Evolutionary conservation across 1,284 basidiomycete genomes (phyloP).

Genomic region (Cryptococcus deneoformans): DNA sequence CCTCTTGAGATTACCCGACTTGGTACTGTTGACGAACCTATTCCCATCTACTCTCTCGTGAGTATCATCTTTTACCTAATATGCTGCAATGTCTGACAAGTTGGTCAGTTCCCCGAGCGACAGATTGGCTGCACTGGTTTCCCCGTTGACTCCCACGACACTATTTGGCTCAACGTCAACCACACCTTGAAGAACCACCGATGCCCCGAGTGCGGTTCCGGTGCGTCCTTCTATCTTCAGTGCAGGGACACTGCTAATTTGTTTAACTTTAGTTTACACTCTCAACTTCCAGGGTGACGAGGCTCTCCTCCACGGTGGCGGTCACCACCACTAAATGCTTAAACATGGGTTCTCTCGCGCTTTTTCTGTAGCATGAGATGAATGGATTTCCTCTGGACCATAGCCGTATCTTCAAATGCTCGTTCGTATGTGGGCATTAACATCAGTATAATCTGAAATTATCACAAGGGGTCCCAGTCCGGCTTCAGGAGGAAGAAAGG

Average conservation of each 20-base stretch:
- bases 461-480: too few relatives aligned
- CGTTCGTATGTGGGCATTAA: too few relatives aligned
- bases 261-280: constrained; percentile 32
- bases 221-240: constrained; percentile 15
- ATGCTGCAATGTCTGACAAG: not conserved
- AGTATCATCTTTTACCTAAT: constrained; percentile 44
- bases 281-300: constrained; percentile 50
- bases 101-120: constrained; percentile 66
- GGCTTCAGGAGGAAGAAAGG: too few relatives aligned
- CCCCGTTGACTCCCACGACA: constrained; percentile 88
- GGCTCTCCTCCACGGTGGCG: constrained; percentile 34
- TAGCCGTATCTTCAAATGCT: too few relatives aligned
- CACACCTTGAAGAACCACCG: constrained; percentile 63
- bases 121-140: constrained; percentile 87
- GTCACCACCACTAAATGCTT: constrained; percentile 7
- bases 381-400: too few relatives aligned
- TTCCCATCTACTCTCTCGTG: constrained; percentile 84
- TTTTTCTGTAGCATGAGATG: too few relatives aligned
- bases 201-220: constrained; percentile 80
- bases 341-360: too few relatives aligned
- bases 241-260: constrained; percentile 8
- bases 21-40: constrained; percentile 84
- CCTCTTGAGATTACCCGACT: constrained; percentile 82
- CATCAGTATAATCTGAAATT: too few relatives aligned
- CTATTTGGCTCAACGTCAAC: constrained; percentile 73